These are phyloP conservation scores for Barnettozyma pratensis DNA, from an alignment of 805 yeast species.

Conservation along the genomic window DNA sequence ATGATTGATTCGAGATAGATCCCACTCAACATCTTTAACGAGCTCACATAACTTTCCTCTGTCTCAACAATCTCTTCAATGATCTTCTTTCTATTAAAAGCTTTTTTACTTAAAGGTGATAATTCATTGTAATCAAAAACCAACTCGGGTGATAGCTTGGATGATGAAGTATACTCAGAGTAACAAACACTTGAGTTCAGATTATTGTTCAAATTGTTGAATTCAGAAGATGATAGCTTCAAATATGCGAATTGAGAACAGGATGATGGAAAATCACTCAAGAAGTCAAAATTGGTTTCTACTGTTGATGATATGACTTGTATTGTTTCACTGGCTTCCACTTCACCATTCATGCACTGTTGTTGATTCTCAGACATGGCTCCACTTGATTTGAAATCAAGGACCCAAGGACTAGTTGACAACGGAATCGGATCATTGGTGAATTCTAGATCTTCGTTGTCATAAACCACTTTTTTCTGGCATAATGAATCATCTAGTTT, in stretches of 20 bases:
- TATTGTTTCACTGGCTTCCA: neutral
- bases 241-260: conserved; percentile 8
- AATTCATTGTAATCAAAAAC: conserved; percentile 4
- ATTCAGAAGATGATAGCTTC: conserved; percentile 8
- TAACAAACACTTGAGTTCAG: neutral
- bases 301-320: neutral
- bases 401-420: neutral
- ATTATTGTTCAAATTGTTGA: neutral
- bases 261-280: conserved; percentile 9
- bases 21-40: conserved; percentile 37
- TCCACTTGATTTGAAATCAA: neutral
- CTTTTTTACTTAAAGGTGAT: conserved; percentile 16
- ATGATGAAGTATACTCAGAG: conserved; percentile 16
- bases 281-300: conserved; percentile 1
- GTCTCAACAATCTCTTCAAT: conserved; percentile 45
- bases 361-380: neutral
- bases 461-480: neutral
- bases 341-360: neutral
- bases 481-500: neutral
- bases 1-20: conserved; percentile 38
- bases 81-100: conserved; percentile 22
- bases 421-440: neutral
- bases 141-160: conserved; percentile 17
- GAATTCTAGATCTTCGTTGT: neutral
- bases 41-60: conserved; percentile 43